phyloP scores from a whole-genome alignment of 2,329 filamentous ascomycete species.

The Aspergillus brunneoviolaceus region DNA sequence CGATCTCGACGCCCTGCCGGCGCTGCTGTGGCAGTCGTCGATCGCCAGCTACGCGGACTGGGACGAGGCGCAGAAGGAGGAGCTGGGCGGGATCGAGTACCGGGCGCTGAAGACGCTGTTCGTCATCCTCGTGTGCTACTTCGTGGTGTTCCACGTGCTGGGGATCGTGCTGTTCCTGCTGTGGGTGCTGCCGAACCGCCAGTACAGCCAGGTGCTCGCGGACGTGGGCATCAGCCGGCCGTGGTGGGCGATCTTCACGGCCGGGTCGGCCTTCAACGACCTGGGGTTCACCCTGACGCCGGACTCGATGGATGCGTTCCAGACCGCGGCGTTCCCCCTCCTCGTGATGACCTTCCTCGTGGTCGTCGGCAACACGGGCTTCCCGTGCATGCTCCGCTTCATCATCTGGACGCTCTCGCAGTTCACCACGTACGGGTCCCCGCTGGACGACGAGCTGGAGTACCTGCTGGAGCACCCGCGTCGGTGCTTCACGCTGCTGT shows the following conservation, averaged over 20 bases:
- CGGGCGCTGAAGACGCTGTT: conserved; percentile 81
- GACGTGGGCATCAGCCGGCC: conserved; percentile 58
- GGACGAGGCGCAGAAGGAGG: conserved; percentile 83
- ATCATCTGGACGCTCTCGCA: conserved; percentile 81
- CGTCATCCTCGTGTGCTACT: conserved; percentile 72
- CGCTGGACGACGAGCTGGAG: conserved; percentile 78
- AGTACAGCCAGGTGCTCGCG: conserved; percentile 63
- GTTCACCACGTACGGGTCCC: conserved; percentile 60
- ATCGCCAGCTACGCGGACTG: conserved; percentile 89
- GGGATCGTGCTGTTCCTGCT: conserved; percentile 69
- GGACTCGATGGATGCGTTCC: conserved; percentile 88
- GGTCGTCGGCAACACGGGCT: conserved; percentile 88
- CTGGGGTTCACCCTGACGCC: conserved; percentile 85
- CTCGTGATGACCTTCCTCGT: conserved; percentile 80
- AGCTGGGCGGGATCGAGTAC: conserved; percentile 92
- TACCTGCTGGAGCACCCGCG: conserved; percentile 91
- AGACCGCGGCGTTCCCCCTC: conserved; percentile 69
- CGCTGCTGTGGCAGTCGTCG: conserved; percentile 87
- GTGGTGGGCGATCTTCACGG: conserved; percentile 89
- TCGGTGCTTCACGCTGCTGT: conserved; percentile 90
- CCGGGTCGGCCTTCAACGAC: conserved; percentile 86
- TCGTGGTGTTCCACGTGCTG: conserved; percentile 73
- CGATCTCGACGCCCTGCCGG: conserved; percentile 59
- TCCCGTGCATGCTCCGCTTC: conserved; percentile 87
- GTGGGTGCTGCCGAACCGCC: conserved; percentile 67